Evolutionary conservation across 2,329 filamentous ascomycete species (phyloP), one percentile per base, ranked within the genome.

Genomic region (Zopfia rhizophila): DNA sequence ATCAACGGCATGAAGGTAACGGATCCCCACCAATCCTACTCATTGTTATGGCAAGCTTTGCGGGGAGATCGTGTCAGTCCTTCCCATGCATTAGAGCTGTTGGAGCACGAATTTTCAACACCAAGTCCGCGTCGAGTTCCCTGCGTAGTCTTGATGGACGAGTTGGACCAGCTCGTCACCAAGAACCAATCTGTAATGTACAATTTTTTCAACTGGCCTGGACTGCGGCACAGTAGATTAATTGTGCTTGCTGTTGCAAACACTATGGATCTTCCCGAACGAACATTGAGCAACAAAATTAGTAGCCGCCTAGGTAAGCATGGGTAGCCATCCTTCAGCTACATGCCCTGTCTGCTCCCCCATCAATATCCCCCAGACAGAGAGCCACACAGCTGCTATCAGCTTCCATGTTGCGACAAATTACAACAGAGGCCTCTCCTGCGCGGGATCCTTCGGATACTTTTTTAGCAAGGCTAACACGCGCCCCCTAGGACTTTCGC

Each of bases 181-280:
- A 94, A 93, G 66, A 97, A 96, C 64, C 95, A 99, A 71, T 93
- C 90, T n/a, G 94, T 99, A 74, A 99, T 99, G 94, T 99, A 99
- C 77, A 99, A 99, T 72, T 99, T 99, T 73, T 99, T 99, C 82
- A 99, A 99, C 67, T 99, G 94, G 94, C 94, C 94, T 3, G 89
- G 90, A 8, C 79, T 97, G 41, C 84, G 90, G 37, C 92, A 99
- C 72, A 96, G 91, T 41, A 85, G 92, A 36, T 80, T 99, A 31
- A 97, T 99, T 69, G 95, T 99, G 5, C 84, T 99, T 5, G 95
- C 95, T 8, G 94, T 99, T 13, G 95, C 94, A 39, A 99, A 99
- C 72, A 99, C 94, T 17, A 99, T 99, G 94, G 94, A 99, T 74
- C 76, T 99, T 46, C 94, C 94, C 0, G 94, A 99, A 73, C 82